Evolutionary conservation across 179 eudicot species (phyloP).

Genomic region (Silene coronaria): DNA sequence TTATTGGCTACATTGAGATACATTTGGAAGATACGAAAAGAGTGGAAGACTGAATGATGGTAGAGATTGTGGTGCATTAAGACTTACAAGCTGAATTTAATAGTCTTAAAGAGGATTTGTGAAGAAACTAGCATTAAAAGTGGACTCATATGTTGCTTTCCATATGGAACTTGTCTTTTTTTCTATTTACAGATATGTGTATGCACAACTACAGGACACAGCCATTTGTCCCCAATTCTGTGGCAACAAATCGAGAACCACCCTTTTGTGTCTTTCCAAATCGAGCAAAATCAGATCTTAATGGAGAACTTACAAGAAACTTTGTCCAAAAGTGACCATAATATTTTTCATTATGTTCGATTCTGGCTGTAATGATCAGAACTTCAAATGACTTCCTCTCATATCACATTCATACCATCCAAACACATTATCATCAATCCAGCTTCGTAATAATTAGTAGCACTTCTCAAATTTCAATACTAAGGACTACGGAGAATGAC

Average conservation of each 20-base stretch:
- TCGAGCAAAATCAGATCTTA: not conserved
- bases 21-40: not conserved
- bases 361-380: not conserved
- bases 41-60: not conserved
- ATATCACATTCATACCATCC: not conserved
- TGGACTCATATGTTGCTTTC: not conserved
- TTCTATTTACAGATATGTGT: not conserved
- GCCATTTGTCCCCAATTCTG: not conserved
- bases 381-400: not conserved
- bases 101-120: not conserved
- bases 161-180: not conserved
- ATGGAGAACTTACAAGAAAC: not conserved
- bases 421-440: not conserved
- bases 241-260: not conserved
- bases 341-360: not conserved
- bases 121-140: not conserved
- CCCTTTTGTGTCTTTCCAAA: not conserved
- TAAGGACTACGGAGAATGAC: not conserved
- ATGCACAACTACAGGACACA: not conserved
- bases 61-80: not conserved
- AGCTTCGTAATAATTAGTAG: not conserved
- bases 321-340: not conserved
- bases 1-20: slow-evolving; percentile 1
- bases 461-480: not conserved
- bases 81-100: not conserved